Evolutionary conservation across 2,329 filamentous ascomycete genomes (phyloP).

Genomic region (Colletotrichum orbiculare): DNA sequence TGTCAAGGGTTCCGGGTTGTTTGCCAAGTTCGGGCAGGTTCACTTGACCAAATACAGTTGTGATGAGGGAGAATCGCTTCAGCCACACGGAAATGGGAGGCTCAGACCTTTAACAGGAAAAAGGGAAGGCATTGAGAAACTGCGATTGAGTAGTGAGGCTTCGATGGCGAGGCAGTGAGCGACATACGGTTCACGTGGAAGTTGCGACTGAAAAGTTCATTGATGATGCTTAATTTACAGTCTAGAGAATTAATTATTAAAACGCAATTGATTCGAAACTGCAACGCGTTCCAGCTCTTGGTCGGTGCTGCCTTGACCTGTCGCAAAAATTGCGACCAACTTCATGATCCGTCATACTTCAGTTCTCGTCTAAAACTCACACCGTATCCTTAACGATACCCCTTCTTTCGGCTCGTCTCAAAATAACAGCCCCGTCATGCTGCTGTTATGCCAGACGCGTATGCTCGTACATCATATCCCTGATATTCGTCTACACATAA

Average conservation of each 20-base stretch:
- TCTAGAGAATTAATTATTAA: conserved; percentile 35
- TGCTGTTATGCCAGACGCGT: not conserved
- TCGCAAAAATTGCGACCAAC: not conserved
- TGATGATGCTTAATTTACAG: not conserved
- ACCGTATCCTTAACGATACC: not conserved
- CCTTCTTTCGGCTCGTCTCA: not conserved
- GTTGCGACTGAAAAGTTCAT: not conserved
- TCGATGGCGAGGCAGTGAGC: not conserved
- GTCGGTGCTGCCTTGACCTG: conserved; percentile 43
- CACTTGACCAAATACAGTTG: too few relatives aligned
- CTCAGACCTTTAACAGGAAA: too few relatives aligned
- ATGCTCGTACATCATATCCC: not conserved
- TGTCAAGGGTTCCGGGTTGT: too few relatives aligned
- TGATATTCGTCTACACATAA: not conserved
- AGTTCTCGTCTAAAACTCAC: conserved; percentile 13
- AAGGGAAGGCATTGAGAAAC: too few relatives aligned
- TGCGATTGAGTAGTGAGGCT: too few relatives aligned
- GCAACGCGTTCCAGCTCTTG: conserved; percentile 54
- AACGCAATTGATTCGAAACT: conserved; percentile 5
- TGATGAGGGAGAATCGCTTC: not conserved
- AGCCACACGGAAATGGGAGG: too few relatives aligned
- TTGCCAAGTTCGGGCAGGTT: too few relatives aligned
- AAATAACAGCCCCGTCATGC: not conserved
- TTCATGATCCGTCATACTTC: conserved; percentile 31
- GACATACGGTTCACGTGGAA: not conserved